These are phyloP conservation scores for Cryptomeria japonica DNA, from an alignment of 75 land plant genomes.

Conservation along the genomic window DNA sequence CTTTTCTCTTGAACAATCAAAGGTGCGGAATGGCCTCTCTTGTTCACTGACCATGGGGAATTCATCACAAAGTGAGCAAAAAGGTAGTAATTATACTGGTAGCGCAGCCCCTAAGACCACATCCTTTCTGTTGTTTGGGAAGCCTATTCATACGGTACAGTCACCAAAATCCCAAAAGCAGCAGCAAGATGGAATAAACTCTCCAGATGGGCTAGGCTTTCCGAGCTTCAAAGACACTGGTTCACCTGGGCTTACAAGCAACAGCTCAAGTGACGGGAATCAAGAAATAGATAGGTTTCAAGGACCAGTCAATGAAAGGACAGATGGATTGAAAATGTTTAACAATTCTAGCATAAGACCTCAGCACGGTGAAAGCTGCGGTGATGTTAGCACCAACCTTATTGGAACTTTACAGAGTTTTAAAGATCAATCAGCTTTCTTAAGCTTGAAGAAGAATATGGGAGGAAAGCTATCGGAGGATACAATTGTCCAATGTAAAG, in stretches of 20 bases:
- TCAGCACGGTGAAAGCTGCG: background rate
- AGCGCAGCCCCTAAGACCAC: conserved; percentile 32
- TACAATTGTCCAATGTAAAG: conserved; percentile 40
- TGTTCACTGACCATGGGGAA: conserved; percentile 46
- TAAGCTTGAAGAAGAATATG: conserved; percentile 4
- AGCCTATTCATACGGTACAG: conserved; percentile 65
- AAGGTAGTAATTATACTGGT: conserved; percentile 13
- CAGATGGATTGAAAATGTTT: conserved; percentile 8
- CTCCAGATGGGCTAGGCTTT: conserved; percentile 42
- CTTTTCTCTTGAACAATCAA: conserved; percentile 2
- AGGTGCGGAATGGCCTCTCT: conserved; percentile 30
- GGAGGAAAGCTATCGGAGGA: conserved; percentile 13
- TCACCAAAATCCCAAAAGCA: conserved; percentile 32
- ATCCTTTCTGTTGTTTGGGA: conserved; percentile 76
- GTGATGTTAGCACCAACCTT: conserved; percentile 9
- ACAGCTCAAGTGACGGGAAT: conserved; percentile 53
- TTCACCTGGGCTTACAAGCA: conserved; percentile 22
- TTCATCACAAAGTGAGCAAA: conserved; percentile 21
- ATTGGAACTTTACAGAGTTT: conserved; percentile 28
- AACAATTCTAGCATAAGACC: background rate
- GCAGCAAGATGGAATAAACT: conserved; percentile 17
- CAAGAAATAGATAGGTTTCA: conserved; percentile 29
- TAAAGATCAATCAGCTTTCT: conserved; percentile 21
- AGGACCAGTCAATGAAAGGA: background rate
- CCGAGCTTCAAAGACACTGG: conserved; percentile 16